Evolutionary conservation across 2,329 filamentous ascomycete genomes (phyloP).

Genomic region (Stagonosporopsis vannaccii): DNA sequence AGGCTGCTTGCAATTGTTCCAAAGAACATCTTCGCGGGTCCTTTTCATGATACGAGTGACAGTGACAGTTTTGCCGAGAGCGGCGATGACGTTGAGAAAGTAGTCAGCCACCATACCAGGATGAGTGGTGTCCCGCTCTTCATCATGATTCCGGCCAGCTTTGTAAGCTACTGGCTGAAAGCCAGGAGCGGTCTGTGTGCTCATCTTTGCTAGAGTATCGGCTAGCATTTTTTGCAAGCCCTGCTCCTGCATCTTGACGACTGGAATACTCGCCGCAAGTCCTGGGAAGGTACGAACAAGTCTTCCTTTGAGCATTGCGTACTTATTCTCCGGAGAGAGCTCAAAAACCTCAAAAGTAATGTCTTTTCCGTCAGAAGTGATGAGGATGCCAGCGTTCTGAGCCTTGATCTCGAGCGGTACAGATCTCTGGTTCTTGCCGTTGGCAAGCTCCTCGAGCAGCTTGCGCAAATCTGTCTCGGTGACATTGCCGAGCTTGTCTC

Average conservation of each 20-base stretch:
- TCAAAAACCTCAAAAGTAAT: constrained; percentile 57
- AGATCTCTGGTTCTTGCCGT: constrained; percentile 6
- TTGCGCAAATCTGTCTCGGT: constrained; percentile 19
- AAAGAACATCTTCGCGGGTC: constrained; percentile 64
- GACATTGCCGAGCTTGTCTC: constrained; percentile 19
- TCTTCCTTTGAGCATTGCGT: constrained; percentile 51
- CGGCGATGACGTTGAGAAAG: constrained; percentile 51
- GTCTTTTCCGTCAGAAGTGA: constrained; percentile 35
- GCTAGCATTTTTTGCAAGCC: constrained; percentile 36
- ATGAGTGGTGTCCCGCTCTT: constrained; percentile 58
- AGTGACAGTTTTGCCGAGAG: constrained; percentile 44
- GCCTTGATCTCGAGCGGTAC: constrained; percentile 52
- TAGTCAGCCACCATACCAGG: constrained; percentile 63
- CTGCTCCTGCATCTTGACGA: constrained; percentile 25
- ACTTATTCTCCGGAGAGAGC: constrained; percentile 51
- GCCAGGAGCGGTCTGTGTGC: constrained; percentile 43
- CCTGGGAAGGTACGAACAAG: constrained; percentile 57
- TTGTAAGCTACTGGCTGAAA: constrained; percentile 52
- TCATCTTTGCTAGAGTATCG: constrained; percentile 47
- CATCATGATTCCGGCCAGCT: constrained; percentile 44
- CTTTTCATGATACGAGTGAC: constrained; percentile 56
- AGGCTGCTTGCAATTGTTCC: constrained; percentile 45
- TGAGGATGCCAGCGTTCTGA: constrained; percentile 58
- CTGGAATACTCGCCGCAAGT: constrained; percentile 43
- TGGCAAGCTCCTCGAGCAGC: constrained; percentile 25